Percentiles rank a stretch among this genome's conserved stretches.
phyloP scores from a whole-genome alignment of 305 asterid genomes.

The Solanum hybrid region DNA sequence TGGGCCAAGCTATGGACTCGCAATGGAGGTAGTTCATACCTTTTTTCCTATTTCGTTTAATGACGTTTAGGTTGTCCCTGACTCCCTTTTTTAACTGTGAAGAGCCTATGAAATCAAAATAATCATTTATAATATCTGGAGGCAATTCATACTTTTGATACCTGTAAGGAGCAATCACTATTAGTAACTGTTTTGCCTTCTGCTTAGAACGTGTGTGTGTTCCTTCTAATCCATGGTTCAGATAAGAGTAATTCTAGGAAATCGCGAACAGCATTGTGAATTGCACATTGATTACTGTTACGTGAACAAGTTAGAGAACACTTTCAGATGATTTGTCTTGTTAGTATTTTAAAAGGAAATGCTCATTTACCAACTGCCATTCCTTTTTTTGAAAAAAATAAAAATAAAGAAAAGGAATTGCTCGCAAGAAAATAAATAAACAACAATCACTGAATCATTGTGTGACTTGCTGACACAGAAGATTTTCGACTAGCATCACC shows the following conservation, averaged over 20 bases:
- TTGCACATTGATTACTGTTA: not conserved
- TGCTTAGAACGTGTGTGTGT: not conserved
- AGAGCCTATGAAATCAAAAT: not conserved
- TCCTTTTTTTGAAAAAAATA: not conserved
- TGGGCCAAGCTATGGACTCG: constrained; percentile 92
- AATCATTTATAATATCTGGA: not conserved
- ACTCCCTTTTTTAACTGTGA: not conserved
- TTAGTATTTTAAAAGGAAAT: not conserved
- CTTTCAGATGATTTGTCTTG: not conserved
- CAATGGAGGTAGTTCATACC: constrained; percentile 72
- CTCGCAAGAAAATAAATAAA: not conserved
- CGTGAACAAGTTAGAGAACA: not conserved
- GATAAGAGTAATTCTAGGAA: not conserved
- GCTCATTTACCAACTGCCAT: not conserved
- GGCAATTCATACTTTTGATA: not conserved
- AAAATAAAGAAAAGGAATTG: not conserved
- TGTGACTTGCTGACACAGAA: not conserved
- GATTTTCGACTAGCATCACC: not conserved
- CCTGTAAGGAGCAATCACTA: not conserved
- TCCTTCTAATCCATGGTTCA: not conserved
- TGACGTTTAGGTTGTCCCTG: not conserved
- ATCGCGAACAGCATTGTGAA: not conserved
- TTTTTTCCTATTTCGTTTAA: not conserved
- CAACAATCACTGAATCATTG: not conserved
- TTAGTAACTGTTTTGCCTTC: not conserved